Base-by-base conservation (phyloP, 306 rosid genomes). In the Urtica urens region DNA sequence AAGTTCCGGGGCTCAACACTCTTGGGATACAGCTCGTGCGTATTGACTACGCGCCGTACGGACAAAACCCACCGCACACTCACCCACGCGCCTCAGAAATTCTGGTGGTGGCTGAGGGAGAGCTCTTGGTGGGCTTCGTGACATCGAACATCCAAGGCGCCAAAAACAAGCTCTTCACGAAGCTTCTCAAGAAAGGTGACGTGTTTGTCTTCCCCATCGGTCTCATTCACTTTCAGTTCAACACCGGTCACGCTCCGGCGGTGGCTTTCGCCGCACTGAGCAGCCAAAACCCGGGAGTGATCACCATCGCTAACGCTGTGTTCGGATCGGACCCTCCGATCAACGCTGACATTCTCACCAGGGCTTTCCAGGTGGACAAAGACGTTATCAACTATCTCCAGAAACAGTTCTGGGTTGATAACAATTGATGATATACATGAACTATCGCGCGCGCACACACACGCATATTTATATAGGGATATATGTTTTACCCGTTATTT, bases 291-390 rank as follows among this genome's bases (percentile, higher is more conserved):
- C 46, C 58, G 2, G 58, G 58, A 52, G 18, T 19, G 1, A 37
- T 52, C 17, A 35, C 58, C 0, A 52, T 52, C 23, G 58, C 46
- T 10, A 68, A 64, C 23, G 46, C 75, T 4, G 63, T 73, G 39
- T 73, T 73, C 59, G 78, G 74, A 35, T 58, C 78, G 1, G 50
- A 59, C 2, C 78, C 78, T 14, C 72, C 65, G 4, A 68, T 60
- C 9, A 45, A 62, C 24, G 9, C 20, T 0, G 66, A 64, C 4
- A 53, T 68, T 30, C 72, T 73, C 6, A 37, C 69, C 22, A 68
- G 64, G 51, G 61, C 74, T 11, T 73, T 73, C 55, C 75, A 64
- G 15, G 58, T 64, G 38, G 72, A 68, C 34, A 20, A 45, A 10
- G 40, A 52, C 0, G 6, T 49, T 6, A 22, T 68, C 7, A 50